Base-by-base conservation (phyloP, 129 eudicot genomes). In the Helichrysum umbraculigerum region DNA sequence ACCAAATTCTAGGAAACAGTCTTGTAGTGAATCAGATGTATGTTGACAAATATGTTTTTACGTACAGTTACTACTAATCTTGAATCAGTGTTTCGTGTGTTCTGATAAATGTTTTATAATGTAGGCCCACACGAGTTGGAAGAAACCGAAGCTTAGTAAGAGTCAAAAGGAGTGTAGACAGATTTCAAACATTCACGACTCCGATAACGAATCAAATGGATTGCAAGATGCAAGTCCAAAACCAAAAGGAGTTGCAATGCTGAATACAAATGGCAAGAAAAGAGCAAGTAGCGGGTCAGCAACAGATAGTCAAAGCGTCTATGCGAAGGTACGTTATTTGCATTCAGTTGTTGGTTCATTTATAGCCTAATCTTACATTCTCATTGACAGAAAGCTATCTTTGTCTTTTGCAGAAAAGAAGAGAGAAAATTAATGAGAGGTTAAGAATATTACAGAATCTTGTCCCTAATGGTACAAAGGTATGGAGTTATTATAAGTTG, bases 401-500 rank as follows among this genome's bases (percentile, higher is more conserved):
- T 47, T 33, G 28, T 63, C 9, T 84, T 61, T 73, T 83, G 76
- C 72, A 89, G 96, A 90, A 85, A 81, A 84, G 96, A 84, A 87
- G 96, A 79, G 96, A 90, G 50, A 85, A 90, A 70, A 87, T 90
- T 56, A 90, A 90, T 35, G 88, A 87, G 79, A 78, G 96, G 62
- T 75, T 90, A 72, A 87, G 83, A 68, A 81, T 84, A 61, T 70
- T 90, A 66, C 96, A 90, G 59, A 81, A 76, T 70, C 96, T 90
- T 73, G 96, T 90, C 22, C 96, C 96, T 5, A 90, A 90, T 75
- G 92, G 96, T 70, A 90, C 90, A 7, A 90, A 90, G 92, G 90
- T 89, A 84, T 51, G 81, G 16, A 79, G 50, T 39, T 19, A 25
- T 76, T 10, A 8, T 47, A 14, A 47, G 54, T 47, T 47, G 12